Percentiles rank a stretch among this genome's conserved stretches.
phyloP scores from a whole-genome alignment of 495 filamentous ascomycete genomes.

The Rhypophila decipiens region DNA sequence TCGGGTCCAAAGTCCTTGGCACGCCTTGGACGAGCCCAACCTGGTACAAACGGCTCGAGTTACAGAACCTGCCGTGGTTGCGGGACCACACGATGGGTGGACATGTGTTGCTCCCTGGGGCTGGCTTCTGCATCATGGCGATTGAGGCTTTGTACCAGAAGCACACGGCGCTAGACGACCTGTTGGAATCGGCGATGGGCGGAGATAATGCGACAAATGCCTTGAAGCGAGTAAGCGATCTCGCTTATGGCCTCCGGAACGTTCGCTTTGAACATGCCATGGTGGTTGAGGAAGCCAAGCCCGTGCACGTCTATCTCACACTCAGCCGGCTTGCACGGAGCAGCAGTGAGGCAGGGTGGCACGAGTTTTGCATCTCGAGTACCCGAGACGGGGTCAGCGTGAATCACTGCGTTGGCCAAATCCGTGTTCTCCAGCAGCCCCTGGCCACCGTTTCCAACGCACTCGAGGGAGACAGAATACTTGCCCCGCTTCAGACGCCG shows the following conservation, averaged over 20 bases:
- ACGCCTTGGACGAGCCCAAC: conserved; percentile 16
- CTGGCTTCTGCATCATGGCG: conserved; percentile 10
- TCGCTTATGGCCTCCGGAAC: conserved; percentile 5
- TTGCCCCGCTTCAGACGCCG: conserved; percentile 5
- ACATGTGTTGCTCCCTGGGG: conserved; percentile 15
- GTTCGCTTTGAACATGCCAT: conserved; percentile 6
- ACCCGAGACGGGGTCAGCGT: background rate
- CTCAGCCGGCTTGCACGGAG: no score
- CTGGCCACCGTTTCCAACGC: background rate
- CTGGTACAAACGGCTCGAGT: conserved; percentile 37
- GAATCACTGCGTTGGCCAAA: conserved; percentile 8
- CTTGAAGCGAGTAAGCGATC: background rate
- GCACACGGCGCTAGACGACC: no score
- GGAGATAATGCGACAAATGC: background rate
- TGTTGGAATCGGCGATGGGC: no score
- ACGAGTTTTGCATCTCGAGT: conserved; percentile 9
- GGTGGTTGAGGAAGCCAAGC: conserved; percentile 8
- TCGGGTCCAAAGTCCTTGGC: conserved; percentile 8
- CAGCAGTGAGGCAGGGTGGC: no score
- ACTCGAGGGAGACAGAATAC: background rate
- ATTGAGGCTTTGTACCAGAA: conserved; percentile 11
- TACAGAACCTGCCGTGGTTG: conserved; percentile 29
- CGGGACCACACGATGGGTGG: conserved; percentile 33
- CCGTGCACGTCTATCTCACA: no score
- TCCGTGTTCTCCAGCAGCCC: conserved; percentile 7